These are phyloP conservation scores for Cydonia oblonga DNA, from an alignment of 331 rosid species.

Conservation along the genomic window DNA sequence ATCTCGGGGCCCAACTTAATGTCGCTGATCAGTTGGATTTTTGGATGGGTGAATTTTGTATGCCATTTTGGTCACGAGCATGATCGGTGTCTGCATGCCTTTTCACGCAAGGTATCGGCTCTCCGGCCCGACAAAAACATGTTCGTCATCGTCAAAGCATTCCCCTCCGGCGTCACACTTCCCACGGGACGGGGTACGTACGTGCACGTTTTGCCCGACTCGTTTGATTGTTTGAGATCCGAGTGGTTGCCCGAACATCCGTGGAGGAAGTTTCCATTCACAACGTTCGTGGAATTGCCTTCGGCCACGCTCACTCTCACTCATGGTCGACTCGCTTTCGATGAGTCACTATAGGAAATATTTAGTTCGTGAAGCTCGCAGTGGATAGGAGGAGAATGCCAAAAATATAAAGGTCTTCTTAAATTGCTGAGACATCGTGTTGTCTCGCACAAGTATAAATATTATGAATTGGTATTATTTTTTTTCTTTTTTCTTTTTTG, in stretches of 20 bases:
- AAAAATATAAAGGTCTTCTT: not conserved
- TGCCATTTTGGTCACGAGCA: constrained; percentile 32
- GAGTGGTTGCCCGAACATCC: constrained; percentile 43
- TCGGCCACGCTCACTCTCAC: constrained; percentile 40
- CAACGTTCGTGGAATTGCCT: constrained; percentile 45
- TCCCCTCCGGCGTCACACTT: constrained; percentile 63
- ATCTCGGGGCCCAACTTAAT: no score
- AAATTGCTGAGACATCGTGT: constrained; percentile 37
- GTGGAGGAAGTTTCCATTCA: constrained; percentile 55
- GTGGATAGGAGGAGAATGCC: not conserved
- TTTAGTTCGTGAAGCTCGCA: not conserved
- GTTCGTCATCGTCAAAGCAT: constrained; percentile 46
- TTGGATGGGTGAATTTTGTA: no score
- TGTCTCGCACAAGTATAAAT: constrained; percentile 39
- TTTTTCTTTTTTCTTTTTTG: no score
- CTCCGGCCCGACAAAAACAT: constrained; percentile 33
- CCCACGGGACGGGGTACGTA: constrained; percentile 70
- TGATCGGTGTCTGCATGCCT: constrained; percentile 45
- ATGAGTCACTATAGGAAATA: constrained; percentile 28
- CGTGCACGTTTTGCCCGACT: constrained; percentile 81
- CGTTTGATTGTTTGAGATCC: constrained; percentile 33
- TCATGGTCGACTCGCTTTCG: constrained; percentile 52
- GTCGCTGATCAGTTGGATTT: no score
- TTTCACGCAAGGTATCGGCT: constrained; percentile 29
- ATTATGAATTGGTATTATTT: not conserved